Base-by-base conservation (phyloP, 2,329 filamentous ascomycete genomes). In the Diaporthe ilicicola region DNA sequence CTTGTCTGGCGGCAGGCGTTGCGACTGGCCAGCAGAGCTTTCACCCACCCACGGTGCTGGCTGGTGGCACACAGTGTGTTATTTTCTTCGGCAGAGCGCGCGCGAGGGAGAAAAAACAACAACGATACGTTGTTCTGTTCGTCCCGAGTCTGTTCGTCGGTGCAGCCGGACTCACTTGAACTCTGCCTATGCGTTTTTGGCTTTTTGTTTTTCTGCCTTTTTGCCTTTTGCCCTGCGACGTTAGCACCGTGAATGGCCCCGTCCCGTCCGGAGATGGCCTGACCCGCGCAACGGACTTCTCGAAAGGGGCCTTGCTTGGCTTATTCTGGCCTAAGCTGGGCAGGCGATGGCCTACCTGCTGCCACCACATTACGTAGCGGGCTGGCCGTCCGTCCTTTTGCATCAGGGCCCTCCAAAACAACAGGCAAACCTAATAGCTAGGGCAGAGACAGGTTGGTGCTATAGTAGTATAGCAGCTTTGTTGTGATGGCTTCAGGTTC, bases 151-250 rank as follows among this genome's bases (percentile, higher is more conserved):
- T 17, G 39, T 17, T n/a, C 9, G 24, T 22, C 44, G 59, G 44
- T 37, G 29, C 29, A 29, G 13, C 59, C 59, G 59, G 15, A 29
- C 44, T 48, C 29, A 34, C 59, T 48, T 34, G 10, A 24, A 27
- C 55, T 7, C 5, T 29, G 55, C 19, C 19, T 62, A 19, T 50
- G 29, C 59, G n/a, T n/a, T n/a, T n/a, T n/a, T n/a, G n/a, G n/a
- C n/a, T n/a, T n/a, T 48, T 10, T 46, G 24, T n/a, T 22, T 54
- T 24, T n/a, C 6, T 12, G 29, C 9, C 32, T 34, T 54, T 62
- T 62, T 62, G 29, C 15, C 59, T 64, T 37, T 64, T 10, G 44
- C 10, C 44, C 59, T 64, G 59, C n/a, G 44, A 64, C 44, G 27
- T 34, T 48, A 12, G 27, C 2, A 13, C 29, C 17, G n/a, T 48